Evolutionary conservation across 163 green algal genomes (phyloP).

Genomic region (Prototheca wickerhamii): DNA sequence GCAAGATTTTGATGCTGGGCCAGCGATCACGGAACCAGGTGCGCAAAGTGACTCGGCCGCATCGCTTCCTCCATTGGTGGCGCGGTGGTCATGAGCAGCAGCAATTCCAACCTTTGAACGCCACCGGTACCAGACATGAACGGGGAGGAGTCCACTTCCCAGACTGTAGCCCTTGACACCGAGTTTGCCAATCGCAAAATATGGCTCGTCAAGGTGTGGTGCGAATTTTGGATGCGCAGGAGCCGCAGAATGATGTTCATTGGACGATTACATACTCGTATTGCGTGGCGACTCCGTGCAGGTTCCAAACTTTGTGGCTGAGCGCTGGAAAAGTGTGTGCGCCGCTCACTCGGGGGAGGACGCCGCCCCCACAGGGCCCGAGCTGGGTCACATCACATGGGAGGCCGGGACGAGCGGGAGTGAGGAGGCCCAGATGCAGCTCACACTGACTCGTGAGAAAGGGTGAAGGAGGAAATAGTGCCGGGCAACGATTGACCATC

Average conservation of each 20-base stretch:
- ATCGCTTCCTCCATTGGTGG: too few species aligned
- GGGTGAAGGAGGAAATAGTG: too few species aligned
- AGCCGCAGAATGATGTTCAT: conserved; percentile 3
- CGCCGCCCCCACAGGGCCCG: conserved; percentile 5
- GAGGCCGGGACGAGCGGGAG: neutral
- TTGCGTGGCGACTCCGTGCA: neutral
- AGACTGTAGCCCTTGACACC: neutral
- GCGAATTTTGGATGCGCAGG: too few species aligned
- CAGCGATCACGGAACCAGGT: too few species aligned
- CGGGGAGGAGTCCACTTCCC: neutral
- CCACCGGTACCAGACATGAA: too few species aligned
- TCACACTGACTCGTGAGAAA: neutral
- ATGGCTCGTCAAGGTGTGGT: conserved; percentile 32
- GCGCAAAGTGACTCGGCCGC: too few species aligned
- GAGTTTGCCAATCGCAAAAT: conserved; percentile 24
- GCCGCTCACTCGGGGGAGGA: conserved; percentile 7
- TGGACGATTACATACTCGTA: neutral
- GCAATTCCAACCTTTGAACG: too few species aligned
- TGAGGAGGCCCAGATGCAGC: neutral
- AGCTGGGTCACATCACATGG: conserved; percentile 15
- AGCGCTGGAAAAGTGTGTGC: conserved; percentile 23
- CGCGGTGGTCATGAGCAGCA: too few species aligned
- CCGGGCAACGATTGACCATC: too few species aligned
- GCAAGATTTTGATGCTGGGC: too few species aligned
- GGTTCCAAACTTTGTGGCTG: conserved; percentile 31